Evolutionary conservation across 176 grass and related monocot species (phyloP).

Genomic region (Carex myosuroides): DNA sequence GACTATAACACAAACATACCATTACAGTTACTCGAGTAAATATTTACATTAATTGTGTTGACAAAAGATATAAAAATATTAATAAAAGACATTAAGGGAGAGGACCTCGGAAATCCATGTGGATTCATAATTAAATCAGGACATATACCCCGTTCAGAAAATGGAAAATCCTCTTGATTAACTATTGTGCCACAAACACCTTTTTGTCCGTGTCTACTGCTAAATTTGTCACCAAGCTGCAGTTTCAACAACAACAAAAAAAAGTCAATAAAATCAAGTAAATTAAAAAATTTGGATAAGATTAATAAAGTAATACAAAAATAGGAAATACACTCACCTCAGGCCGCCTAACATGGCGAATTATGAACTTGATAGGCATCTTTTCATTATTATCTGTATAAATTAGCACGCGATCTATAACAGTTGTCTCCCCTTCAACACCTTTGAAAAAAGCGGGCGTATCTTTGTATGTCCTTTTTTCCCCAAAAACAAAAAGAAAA

Average conservation of each 20-base stretch:
- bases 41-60: neutral
- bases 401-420: conserved; percentile 77
- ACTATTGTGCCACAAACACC: conserved; percentile 97
- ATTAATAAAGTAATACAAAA: conserved; percentile 1
- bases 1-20: conserved; percentile 36
- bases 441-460: conserved; percentile 63
- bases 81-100: conserved; percentile 12
- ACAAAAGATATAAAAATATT: conserved; percentile 9
- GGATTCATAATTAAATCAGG: conserved; percentile 99
- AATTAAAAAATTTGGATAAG: neutral
- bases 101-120: conserved; percentile 91
- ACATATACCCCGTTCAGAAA: conserved; percentile 86
- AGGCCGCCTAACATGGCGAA: conserved; percentile 79
- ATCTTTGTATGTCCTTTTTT: conserved; percentile 32
- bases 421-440: conserved; percentile 87
- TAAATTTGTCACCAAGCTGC: conserved; percentile 98
- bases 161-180: conserved; percentile 96
- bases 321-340: conserved; percentile 39
- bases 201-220: conserved; percentile 98
- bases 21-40: neutral
- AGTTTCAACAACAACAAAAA: neutral
- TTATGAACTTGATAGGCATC: conserved; percentile 84
- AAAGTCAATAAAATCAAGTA: conserved; percentile 12
- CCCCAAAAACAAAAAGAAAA: conserved; percentile 25
- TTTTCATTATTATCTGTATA: conserved; percentile 82